These are phyloP conservation scores for Microbotryum lychnidis-dioicae DNA, from an alignment of 1,284 basidiomycete genomes.

Conservation along the genomic window DNA sequence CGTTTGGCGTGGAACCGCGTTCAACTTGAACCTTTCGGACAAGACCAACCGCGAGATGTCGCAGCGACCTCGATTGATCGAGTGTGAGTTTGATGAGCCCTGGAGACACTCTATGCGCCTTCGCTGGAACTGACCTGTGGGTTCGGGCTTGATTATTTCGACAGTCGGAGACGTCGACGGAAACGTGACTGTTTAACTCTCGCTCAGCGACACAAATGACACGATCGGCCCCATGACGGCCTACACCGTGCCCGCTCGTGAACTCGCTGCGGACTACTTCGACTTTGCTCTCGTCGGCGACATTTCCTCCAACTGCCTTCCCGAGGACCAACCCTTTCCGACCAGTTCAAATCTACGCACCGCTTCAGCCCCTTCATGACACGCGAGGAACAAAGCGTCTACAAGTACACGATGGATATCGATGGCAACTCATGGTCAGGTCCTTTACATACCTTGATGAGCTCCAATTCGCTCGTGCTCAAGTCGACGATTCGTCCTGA, in stretches of 20 bases:
- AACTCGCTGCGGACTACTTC: slow-evolving; percentile 10
- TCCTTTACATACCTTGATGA: slow-evolving; percentile 46
- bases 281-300: slow-evolving; percentile 20
- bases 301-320: slow-evolving; percentile 1
- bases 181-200: slow-evolving; percentile 7
- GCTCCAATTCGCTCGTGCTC: slow-evolving; percentile 55
- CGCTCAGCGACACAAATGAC: slow-evolving; percentile 12
- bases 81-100: slow-evolving; percentile 1
- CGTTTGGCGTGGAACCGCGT: slow-evolving; percentile 37
- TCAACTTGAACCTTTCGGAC: slow-evolving; percentile 34
- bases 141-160: not conserved
- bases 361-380: not conserved
- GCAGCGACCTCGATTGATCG: slow-evolving; percentile 21
- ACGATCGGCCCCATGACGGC: too few species aligned
- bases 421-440: slow-evolving; percentile 44
- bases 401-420: slow-evolving; percentile 43
- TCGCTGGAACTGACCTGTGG: not conserved
- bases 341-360: slow-evolving; percentile 14
- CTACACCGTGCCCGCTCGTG: slow-evolving; percentile 16
- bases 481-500: slow-evolving; percentile 59
- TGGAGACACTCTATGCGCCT: not conserved
- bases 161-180: slow-evolving; percentile 8
- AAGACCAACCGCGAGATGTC: slow-evolving; percentile 18
- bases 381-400: slow-evolving; percentile 27
- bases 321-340: not conserved